Percentiles rank a stretch among this genome's conserved stretches.
These are phyloP conservation scores for Phytophthora palmivora DNA, from an alignment of 352 stramenopile genomes.

Conservation along the genomic window DNA sequence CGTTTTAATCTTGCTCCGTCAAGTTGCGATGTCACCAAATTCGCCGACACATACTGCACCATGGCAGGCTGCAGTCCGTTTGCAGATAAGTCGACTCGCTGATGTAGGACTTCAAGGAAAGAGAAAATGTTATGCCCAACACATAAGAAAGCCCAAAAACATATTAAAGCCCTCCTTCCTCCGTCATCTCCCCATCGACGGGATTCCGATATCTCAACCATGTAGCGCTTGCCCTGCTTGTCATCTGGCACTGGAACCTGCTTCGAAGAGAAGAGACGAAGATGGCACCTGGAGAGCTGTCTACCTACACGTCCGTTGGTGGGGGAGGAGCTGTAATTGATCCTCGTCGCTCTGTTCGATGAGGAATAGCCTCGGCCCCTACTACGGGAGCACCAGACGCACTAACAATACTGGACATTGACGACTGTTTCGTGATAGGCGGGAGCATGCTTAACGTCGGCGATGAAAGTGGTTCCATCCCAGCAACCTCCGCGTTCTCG, in stretches of 20 bases:
- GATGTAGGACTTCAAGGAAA: slow-evolving; percentile 16
- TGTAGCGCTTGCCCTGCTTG: slow-evolving; percentile 21
- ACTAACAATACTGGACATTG: slow-evolving; percentile 44
- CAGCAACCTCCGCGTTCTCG: slow-evolving; percentile 58
- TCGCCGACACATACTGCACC: slow-evolving; percentile 85
- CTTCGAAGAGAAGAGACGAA: slow-evolving; percentile 21
- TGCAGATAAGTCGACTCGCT: slow-evolving; percentile 85
- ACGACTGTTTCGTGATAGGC: slow-evolving; percentile 60
- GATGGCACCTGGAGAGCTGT: slow-evolving; percentile 27
- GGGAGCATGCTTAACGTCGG: slow-evolving; percentile 83
- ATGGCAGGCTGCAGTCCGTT: slow-evolving; percentile 88
- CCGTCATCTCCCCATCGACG: slow-evolving; percentile 29
- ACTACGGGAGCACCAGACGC: slow-evolving; percentile 25
- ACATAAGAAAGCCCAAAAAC: slow-evolving; percentile 39
- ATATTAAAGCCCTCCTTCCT: slow-evolving; percentile 42
- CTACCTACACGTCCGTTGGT: slow-evolving; percentile 41
- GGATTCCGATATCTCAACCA: slow-evolving; percentile 20
- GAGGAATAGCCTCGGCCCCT: slow-evolving; percentile 31
- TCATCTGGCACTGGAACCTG: slow-evolving; percentile 22
- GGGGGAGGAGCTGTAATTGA: slow-evolving; percentile 44
- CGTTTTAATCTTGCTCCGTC: slow-evolving; percentile 16
- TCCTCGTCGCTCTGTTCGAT: slow-evolving; percentile 57
- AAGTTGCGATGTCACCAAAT: slow-evolving; percentile 86
- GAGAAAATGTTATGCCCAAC: slow-evolving; percentile 23
- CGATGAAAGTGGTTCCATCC: slow-evolving; percentile 72